Base-by-base conservation (phyloP, 345 rosid genomes). In the Lepidium didymum region DNA sequence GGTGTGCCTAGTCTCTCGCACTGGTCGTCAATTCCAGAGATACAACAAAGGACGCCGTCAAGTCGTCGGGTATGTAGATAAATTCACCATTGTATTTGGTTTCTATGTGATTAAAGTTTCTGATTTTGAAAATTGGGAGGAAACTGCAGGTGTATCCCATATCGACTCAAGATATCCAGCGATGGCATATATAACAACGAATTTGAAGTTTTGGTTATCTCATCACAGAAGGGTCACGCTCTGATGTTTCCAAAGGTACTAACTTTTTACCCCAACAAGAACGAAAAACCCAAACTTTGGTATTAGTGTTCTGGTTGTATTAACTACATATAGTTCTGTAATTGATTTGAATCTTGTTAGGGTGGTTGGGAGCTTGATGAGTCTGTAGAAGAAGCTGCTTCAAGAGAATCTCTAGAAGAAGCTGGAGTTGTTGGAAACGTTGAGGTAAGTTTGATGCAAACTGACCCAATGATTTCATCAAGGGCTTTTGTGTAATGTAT, bases 321-420 rank as follows among this genome's bases (percentile, higher is more conserved):
- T 54, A 46, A 55, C n/a, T 15, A 63, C 7, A 2, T 50, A 10
- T 41, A 4, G n/a, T 13, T 40, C 3, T 46, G 34, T 15, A 36
- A 56, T 11, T 51, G n/a, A 29, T 16, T 27, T 47, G 23, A 29
- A 36, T 51, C 18, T 54, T 27, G 15, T 50, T 59, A 91, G 97
- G 96, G 97, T 67, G 97, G 97, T 37, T 91, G 97, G 97, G 97
- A 91, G 70, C 79, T 91, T 37, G 96, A 91, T 77, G 97, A 91
- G 86, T 79, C 96, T 40, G 58, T 78, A 4, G 83, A 85, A 65
- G 86, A 89, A 80, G 94, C 97, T 7, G 96, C 96, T 34, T 78
- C 83, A 6, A 73, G 97, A 41, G 97, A 91, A 49, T 82, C 89
- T 27, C 13, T 83, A 7, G 97, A 88, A 81, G 97, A 91, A 77